Evolutionary conservation across 106 monocot genomes (phyloP).

Genomic region (Dendrobium officinale): DNA sequence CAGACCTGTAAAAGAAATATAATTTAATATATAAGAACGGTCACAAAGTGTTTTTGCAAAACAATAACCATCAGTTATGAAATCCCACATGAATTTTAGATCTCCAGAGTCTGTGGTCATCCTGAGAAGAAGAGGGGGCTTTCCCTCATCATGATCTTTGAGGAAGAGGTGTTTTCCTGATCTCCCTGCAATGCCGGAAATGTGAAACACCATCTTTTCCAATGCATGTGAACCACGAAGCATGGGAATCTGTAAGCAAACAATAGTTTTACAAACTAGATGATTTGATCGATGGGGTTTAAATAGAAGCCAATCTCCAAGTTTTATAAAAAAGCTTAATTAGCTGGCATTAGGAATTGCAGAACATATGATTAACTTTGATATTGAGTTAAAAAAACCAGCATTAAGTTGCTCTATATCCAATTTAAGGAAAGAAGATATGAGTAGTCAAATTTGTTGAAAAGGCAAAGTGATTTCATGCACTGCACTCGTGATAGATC

Average conservation of each 20-base stretch:
- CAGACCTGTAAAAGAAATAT: conserved; percentile 54
- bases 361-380: not conserved
- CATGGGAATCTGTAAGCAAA: conserved; percentile 53
- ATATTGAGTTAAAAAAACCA: not conserved
- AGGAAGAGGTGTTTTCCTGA: conserved; percentile 80
- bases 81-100: conserved; percentile 59
- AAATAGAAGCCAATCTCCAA: not conserved
- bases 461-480: not conserved
- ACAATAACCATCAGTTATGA: not conserved
- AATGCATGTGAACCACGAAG: conserved; percentile 47
- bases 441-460: not conserved
- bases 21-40: not conserved
- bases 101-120: conserved; percentile 64
- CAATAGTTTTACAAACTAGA: not conserved
- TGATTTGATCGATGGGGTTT: not conserved
- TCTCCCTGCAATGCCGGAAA: conserved; percentile 58
- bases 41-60: not conserved
- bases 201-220: conserved; percentile 56
- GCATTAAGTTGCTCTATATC: not conserved
- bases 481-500: not conserved
- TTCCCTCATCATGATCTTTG: conserved; percentile 48
- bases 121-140: conserved; percentile 76
- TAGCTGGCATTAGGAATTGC: not conserved
- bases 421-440: not conserved
- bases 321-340: not conserved